phyloP scores from a whole-genome alignment of 1,284 basidiomycete species.

The Moesziomyces aphidis region DNA sequence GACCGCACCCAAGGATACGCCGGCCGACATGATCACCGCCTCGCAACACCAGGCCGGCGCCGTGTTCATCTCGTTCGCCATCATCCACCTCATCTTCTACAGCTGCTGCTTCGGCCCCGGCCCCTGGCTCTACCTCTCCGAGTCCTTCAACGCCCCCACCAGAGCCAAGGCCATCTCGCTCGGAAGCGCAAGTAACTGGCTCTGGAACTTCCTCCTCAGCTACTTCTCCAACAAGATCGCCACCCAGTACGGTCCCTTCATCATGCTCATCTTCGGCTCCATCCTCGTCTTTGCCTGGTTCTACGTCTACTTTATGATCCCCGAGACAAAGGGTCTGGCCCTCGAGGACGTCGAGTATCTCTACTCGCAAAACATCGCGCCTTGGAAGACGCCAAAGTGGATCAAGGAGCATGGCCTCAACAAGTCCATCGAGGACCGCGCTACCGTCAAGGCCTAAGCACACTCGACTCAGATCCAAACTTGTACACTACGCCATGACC shows the following conservation, averaged over 20 bases:
- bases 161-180: slow-evolving; percentile 80
- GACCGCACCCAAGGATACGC: slow-evolving; percentile 73
- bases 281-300: slow-evolving; percentile 72
- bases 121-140: slow-evolving; percentile 76
- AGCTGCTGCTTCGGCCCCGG: slow-evolving; percentile 79
- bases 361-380: slow-evolving; percentile 43
- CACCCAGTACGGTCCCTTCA: slow-evolving; percentile 71
- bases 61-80: slow-evolving; percentile 79
- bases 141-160: slow-evolving; percentile 75
- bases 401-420: slow-evolving; percentile 35
- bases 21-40: slow-evolving; percentile 65
- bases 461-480: not conserved
- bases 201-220: slow-evolving; percentile 80
- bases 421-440: slow-evolving; percentile 23
- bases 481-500: too few relatives aligned
- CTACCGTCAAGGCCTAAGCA: slow-evolving; percentile 13
- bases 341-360: slow-evolving; percentile 76
- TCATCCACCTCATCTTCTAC: slow-evolving; percentile 80
- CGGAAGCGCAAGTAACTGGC: slow-evolving; percentile 74
- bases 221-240: slow-evolving; percentile 80
- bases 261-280: slow-evolving; percentile 78
- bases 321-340: slow-evolving; percentile 80
- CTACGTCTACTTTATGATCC: slow-evolving; percentile 74
- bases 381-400: slow-evolving; percentile 41
- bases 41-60: slow-evolving; percentile 72